These are phyloP conservation scores for Gonapodya sp. DNA, from an alignment of 192 early-diverging fungal species.

Conservation along the genomic window DNA sequence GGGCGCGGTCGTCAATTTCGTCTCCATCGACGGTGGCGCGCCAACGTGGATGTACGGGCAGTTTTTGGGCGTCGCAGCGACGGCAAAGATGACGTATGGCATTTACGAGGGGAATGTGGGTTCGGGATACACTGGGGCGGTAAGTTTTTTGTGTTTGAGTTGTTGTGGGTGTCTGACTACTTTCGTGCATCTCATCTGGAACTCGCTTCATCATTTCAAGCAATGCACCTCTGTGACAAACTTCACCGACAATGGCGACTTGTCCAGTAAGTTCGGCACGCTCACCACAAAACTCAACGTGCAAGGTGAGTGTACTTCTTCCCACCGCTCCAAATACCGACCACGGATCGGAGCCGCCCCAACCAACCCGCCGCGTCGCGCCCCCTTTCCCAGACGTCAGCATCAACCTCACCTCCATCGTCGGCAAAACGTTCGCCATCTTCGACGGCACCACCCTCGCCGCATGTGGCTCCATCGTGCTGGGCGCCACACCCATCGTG, in stretches of 20 bases:
- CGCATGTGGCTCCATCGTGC: background rate
- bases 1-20: background rate
- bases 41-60: background rate
- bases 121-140: background rate
- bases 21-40: background rate
- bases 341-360: too few species aligned
- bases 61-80: background rate
- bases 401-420: background rate
- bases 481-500: background rate
- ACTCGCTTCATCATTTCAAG: background rate
- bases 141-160: background rate
- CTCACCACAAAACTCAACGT: background rate
- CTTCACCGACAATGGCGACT: background rate
- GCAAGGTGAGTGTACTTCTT: conserved; percentile 3
- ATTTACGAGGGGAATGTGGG: background rate
- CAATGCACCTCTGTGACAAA: background rate
- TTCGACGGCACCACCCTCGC: background rate
- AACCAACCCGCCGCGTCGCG: too few species aligned
- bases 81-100: background rate
- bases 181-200: background rate
- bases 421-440: background rate
- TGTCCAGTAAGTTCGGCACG: background rate
- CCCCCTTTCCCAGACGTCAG: too few species aligned
- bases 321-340: too few species aligned
- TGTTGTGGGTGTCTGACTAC: too few species aligned